Percentiles rank a stretch among this genome's conserved stretches.
phyloP scores from a whole-genome alignment of 2,329 filamentous ascomycete genomes.

The Penicillium polonicum region DNA sequence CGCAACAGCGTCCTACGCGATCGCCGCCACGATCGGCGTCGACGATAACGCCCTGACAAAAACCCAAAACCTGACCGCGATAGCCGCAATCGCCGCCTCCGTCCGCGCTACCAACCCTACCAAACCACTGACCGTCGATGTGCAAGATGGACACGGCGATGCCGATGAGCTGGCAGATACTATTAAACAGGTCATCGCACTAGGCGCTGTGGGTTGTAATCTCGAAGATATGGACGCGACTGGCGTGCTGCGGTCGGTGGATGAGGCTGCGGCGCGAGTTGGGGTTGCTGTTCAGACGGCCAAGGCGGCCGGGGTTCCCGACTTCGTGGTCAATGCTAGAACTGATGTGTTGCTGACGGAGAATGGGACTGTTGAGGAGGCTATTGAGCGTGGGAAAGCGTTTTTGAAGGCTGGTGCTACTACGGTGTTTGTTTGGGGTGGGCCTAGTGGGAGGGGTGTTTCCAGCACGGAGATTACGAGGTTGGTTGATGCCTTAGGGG shows the following conservation, averaged over 20 bases:
- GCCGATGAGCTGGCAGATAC: slow-evolving; percentile 43
- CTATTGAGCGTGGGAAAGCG: slow-evolving; percentile 54
- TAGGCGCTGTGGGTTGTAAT: slow-evolving; percentile 59
- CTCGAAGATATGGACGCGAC: slow-evolving; percentile 55
- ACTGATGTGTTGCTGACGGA: slow-evolving; percentile 51
- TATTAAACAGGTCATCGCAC: slow-evolving; percentile 47
- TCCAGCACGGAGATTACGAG: slow-evolving; percentile 48
- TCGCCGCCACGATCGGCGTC: slow-evolving; percentile 49
- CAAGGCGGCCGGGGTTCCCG: slow-evolving; percentile 49
- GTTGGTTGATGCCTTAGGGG: slow-evolving; percentile 51
- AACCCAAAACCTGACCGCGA: slow-evolving; percentile 52
- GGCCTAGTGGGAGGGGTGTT: slow-evolving; percentile 43
- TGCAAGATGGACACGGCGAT: slow-evolving; percentile 61
- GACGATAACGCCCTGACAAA: slow-evolving; percentile 52
- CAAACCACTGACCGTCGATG: slow-evolving; percentile 52
- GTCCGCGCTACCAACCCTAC: slow-evolving; percentile 41
- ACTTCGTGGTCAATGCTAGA: slow-evolving; percentile 60
- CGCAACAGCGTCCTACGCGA: slow-evolving; percentile 53
- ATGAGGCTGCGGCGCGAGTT: slow-evolving; percentile 53
- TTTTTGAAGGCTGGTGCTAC: slow-evolving; percentile 59
- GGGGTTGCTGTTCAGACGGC: slow-evolving; percentile 34
- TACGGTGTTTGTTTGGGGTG: slow-evolving; percentile 63
- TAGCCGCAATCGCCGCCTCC: slow-evolving; percentile 47
- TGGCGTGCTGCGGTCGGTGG: slow-evolving; percentile 40
- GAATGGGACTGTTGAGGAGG: slow-evolving; percentile 48